Base-by-base conservation (phyloP, 1,284 basidiomycete genomes). In the Apiotrichum domesticum region DNA sequence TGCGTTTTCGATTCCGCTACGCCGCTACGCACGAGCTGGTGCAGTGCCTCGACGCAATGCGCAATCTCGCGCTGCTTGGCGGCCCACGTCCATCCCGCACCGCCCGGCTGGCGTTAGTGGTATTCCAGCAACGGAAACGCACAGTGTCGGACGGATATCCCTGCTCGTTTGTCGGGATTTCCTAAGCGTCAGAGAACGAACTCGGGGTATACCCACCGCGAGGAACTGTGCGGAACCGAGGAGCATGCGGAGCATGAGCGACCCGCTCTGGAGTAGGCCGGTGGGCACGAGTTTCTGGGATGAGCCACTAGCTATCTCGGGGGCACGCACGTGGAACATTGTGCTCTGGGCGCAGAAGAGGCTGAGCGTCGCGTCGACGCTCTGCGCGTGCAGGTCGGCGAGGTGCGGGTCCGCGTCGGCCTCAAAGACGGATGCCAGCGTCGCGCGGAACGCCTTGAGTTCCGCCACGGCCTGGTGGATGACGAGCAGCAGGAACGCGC, bases 121-220 rank as follows among this genome's bases (percentile, higher is more conserved):
- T 21, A 21, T 21, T 21, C 21, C 42, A 21, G 47, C n/a, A 46
- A 41, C 40, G n/a, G 15, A 7, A 4, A 49, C 35, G 5, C 40
- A 70, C 68, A 32, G 70, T 69, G 47, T 64, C 49, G 40, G 40
- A 41, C 2, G 71, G 69, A 50, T 72, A 72, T 0, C 69, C 69
- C 44, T 72, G 71, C 51, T 72, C 71, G 40, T 68, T 67, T n/a
- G 63, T 65, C 1, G 71, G 71, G 2, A 72, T 61, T 39, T 68
- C 67, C 63, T 52, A 33, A 14, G 32, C 6, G 34, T 47, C 13
- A 47, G 46, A 35, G 34, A 10, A 3, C 1, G 8, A 8, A 21
- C 35, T 11, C 0, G 64, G 65, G 51, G 66, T 66, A 21, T 65
- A 9, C 69, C 57, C 37, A 67, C 66, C 54, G 52, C 44, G 6